Percentiles rank a stretch among this genome's conserved stretches.
phyloP scores from a whole-genome alignment of 2,329 filamentous ascomycete species.

The Fusarium luffae region DNA sequence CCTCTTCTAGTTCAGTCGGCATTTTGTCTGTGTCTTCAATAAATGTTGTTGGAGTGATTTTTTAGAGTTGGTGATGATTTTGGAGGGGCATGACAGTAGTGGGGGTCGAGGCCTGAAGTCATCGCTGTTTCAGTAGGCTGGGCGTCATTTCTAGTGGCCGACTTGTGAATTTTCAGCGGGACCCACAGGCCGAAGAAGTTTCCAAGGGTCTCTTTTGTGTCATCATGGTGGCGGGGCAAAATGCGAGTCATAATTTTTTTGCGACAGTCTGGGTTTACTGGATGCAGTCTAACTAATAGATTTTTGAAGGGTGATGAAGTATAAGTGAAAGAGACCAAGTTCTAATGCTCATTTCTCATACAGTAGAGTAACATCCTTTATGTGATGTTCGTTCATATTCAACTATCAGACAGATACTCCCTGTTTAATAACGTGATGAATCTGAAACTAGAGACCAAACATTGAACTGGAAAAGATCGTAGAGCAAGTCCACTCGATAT shows the following conservation, averaged over 20 bases:
- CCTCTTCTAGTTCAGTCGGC: constrained; percentile 82
- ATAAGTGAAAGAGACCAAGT: too few species aligned
- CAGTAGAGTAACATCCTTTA: neutral
- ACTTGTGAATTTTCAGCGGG: constrained; percentile 41
- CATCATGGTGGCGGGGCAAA: constrained; percentile 43
- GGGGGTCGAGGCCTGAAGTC: constrained; percentile 45
- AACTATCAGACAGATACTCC: too few species aligned
- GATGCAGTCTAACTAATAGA: too few species aligned
- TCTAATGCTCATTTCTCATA: too few species aligned
- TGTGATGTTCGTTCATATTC: too few species aligned
- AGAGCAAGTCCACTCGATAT: too few species aligned
- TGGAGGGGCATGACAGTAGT: constrained; percentile 46
- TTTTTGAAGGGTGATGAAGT: neutral
- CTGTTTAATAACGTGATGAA: too few species aligned
- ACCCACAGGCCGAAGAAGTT: constrained; percentile 43
- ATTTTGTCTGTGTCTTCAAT: constrained; percentile 56
- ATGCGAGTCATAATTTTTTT: constrained; percentile 16
- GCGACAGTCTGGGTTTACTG: neutral
- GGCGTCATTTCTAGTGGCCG: constrained; percentile 33
- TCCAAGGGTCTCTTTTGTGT: constrained; percentile 35
- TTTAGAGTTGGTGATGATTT: constrained; percentile 40
- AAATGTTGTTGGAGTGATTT: constrained; percentile 21
- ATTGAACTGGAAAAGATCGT: too few species aligned
- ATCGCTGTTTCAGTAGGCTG: constrained; percentile 44
- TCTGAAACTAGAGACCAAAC: too few species aligned